Conservation (phyloP, 2,329 filamentous ascomycete genomes). For the Diaporthe citri region DNA sequence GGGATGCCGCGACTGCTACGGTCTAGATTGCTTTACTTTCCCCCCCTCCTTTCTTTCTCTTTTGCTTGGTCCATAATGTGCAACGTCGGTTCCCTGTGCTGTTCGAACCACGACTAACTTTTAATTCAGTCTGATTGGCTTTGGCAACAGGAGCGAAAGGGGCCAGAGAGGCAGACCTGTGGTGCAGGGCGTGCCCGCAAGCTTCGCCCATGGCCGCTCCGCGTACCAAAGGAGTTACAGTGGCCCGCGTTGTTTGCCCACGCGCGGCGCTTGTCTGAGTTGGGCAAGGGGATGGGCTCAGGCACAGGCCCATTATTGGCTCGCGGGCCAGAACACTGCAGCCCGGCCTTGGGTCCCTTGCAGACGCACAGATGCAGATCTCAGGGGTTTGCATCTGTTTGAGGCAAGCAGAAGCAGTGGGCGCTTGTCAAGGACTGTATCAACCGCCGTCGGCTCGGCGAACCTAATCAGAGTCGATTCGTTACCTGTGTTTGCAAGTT, state of each 20-base stretch:
- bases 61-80: neutral
- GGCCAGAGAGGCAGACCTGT: constrained; percentile 3
- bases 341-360: constrained; percentile 29
- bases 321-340: constrained; percentile 34
- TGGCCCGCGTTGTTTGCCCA: constrained; percentile 22
- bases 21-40: neutral
- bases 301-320: constrained; percentile 39
- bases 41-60: neutral
- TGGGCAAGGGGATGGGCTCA: constrained; percentile 25
- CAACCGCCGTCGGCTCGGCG: constrained; percentile 3
- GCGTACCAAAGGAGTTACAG: constrained; percentile 1
- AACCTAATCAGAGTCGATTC: neutral
- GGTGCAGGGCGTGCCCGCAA: constrained; percentile 8
- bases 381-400: constrained; percentile 34
- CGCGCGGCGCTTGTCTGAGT: constrained; percentile 33
- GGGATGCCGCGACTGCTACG: neutral
- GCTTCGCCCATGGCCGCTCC: neutral
- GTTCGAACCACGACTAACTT: neutral
- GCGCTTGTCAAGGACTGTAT: constrained; percentile 13
- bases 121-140: neutral
- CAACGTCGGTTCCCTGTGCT: neutral
- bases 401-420: constrained; percentile 23
- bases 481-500: neutral
- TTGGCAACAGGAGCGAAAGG: neutral
- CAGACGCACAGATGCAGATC: constrained; percentile 32